A percentile compares a stretch with the other conserved stretches of the same genome.
Conservation (phyloP, 1,139 yeast genomes). For the Yarrowia galli region DNA sequence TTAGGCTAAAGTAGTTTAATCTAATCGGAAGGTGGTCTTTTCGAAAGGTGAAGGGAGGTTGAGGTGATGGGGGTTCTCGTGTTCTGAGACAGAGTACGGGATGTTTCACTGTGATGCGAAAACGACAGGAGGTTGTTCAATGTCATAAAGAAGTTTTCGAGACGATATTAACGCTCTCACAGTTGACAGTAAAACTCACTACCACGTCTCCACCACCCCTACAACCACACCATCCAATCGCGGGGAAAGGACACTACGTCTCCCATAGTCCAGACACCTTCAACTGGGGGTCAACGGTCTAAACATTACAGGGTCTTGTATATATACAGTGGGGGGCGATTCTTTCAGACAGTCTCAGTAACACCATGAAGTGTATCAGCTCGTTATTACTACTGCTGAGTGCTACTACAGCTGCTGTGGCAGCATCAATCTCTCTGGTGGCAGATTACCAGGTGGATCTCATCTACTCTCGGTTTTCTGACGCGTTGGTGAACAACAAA, state of each 20-base stretch:
- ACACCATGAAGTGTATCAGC: not conserved
- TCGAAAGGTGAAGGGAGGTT: not conserved
- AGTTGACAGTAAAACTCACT: too few species aligned
- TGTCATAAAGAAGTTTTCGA: too few species aligned
- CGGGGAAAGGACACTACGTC: not conserved
- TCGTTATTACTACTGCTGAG: not conserved
- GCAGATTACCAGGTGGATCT: slow-evolving; percentile 4
- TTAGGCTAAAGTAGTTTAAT: not conserved
- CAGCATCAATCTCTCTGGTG: not conserved
- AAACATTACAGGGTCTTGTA: not conserved
- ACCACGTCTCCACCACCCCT: too few species aligned
- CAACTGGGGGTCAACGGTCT: not conserved
- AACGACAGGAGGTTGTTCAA: not conserved
- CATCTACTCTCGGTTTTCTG: not conserved
- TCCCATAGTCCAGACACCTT: not conserved
- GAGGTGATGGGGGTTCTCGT: too few species aligned
- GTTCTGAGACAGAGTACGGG: too few species aligned
- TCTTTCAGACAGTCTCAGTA: too few species aligned
- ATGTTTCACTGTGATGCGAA: not conserved
- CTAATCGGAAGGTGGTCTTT: not conserved
- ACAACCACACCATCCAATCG: too few species aligned
- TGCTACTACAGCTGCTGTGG: not conserved
- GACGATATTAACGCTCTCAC: too few species aligned
- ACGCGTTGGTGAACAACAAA: slow-evolving; percentile 10
- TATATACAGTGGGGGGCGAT: too few species aligned